These are phyloP conservation scores for Magnolia changhungtana DNA, from an alignment of 164 flowering plant genomes.

Conservation along the genomic window DNA sequence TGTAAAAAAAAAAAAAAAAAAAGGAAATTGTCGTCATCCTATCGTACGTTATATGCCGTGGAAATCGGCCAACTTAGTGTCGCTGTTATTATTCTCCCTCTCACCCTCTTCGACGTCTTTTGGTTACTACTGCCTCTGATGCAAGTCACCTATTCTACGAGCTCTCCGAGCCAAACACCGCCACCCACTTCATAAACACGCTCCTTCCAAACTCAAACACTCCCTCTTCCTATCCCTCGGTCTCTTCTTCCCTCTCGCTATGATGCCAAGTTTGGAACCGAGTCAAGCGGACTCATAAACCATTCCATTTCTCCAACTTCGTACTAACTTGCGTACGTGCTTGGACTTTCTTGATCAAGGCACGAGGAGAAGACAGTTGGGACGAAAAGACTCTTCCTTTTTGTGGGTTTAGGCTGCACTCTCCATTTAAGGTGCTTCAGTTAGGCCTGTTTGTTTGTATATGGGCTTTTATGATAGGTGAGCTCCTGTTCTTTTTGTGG, in stretches of 20 bases:
- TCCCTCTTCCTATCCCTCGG: conserved; percentile 40
- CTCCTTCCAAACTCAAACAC: conserved; percentile 23
- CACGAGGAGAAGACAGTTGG: neutral
- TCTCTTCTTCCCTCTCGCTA: conserved; percentile 28
- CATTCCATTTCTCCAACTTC: conserved; percentile 22
- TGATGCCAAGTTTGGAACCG: neutral
- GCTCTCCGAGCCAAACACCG: conserved; percentile 7
- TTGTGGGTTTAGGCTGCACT: too few species aligned
- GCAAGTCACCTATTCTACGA: conserved; percentile 33
- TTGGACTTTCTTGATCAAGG: conserved; percentile 24
- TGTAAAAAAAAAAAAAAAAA: too few species aligned
- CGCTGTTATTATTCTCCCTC: conserved; percentile 15
- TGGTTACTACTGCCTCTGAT: conserved; percentile 16
- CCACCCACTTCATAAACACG: conserved; percentile 15
- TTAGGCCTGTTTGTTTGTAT: too few species aligned
- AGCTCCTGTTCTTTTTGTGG: too few species aligned
- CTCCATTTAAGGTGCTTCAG: too few species aligned
- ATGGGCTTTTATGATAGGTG: too few species aligned
- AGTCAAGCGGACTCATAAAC: neutral
- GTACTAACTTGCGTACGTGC: conserved; percentile 20
- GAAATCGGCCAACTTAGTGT: too few species aligned
- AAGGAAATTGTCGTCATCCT: too few species aligned
- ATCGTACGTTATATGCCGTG: too few species aligned
- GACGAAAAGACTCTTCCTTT: neutral
- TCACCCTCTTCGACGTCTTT: conserved; percentile 25